A percentile compares a stretch with the other conserved stretches of the same genome.
phyloP scores from a whole-genome alignment of 1,284 basidiomycete genomes.

The Rhodotorula sp. region DNA sequence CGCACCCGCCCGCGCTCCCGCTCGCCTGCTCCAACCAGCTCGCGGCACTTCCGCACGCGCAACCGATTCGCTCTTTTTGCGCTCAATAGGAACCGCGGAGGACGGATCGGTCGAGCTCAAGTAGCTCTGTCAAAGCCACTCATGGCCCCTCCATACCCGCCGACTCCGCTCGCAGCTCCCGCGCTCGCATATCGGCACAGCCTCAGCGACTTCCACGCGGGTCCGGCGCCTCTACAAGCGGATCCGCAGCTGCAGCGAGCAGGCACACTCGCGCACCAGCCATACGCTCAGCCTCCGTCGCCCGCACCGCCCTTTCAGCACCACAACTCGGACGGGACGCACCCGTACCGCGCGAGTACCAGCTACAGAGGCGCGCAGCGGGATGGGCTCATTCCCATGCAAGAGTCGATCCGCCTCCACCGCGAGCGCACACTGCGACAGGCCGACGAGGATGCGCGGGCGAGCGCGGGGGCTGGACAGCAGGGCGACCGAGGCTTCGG shows the following conservation, averaged over 20 bases:
- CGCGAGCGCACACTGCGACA: neutral
- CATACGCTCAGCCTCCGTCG: neutral
- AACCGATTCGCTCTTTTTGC: no score
- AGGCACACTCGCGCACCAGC: neutral
- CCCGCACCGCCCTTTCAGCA: neutral
- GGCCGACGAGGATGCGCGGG: neutral
- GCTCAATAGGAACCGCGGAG: no score
- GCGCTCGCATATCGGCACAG: neutral
- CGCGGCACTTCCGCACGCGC: neutral
- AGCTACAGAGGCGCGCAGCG: neutral
- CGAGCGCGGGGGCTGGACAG: no score
- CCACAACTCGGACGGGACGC: constrained; percentile 1
- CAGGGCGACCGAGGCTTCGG: no score
- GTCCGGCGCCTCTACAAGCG: neutral
- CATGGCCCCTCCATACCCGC: neutral
- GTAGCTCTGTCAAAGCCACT: neutral
- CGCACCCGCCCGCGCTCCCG: no score
- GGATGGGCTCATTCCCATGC: neutral
- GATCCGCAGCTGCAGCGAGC: neutral
- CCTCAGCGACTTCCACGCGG: neutral
- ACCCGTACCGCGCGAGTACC: neutral
- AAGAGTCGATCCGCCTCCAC: neutral
- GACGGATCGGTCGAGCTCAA: neutral
- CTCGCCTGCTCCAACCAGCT: no score
- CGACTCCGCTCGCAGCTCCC: neutral